These are phyloP conservation scores for Fraxinus nigra DNA, from an alignment of 305 asterid species.

Conservation along the genomic window DNA sequence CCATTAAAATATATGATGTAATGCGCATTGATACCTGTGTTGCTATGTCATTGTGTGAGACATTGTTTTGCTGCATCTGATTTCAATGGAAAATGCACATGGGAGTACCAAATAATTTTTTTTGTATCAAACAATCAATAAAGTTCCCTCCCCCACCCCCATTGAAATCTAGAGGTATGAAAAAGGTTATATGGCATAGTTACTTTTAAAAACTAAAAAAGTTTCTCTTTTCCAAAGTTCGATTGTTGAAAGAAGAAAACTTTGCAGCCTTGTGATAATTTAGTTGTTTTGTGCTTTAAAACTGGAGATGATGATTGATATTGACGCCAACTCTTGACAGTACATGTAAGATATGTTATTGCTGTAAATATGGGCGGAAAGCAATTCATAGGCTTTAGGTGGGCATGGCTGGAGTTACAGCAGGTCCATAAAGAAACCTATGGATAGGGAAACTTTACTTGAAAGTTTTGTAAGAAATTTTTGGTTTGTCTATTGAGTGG, in stretches of 20 bases:
- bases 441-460: constrained; percentile 15
- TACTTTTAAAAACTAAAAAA: neutral
- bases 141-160: too few relatives aligned
- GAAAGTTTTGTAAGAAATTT: neutral
- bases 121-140: too few relatives aligned
- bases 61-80: neutral
- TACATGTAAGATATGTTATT: constrained; percentile 36
- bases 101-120: too few relatives aligned
- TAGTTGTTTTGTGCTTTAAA: neutral
- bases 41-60: neutral
- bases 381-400: constrained; percentile 36
- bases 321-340: constrained; percentile 52
- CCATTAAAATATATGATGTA: too few relatives aligned
- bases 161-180: neutral
- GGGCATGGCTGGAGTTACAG: constrained; percentile 35
- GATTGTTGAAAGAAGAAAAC: neutral
- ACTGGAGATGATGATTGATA: neutral
- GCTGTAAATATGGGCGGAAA: constrained; percentile 59
- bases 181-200: neutral
- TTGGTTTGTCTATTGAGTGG: neutral
- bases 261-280: neutral
- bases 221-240: neutral
- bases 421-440: constrained; percentile 46
- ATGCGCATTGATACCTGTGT: neutral
- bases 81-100: neutral